Conservation (phyloP, 2,329 filamentous ascomycete genomes). For the Hypoxylon sp. region DNA sequence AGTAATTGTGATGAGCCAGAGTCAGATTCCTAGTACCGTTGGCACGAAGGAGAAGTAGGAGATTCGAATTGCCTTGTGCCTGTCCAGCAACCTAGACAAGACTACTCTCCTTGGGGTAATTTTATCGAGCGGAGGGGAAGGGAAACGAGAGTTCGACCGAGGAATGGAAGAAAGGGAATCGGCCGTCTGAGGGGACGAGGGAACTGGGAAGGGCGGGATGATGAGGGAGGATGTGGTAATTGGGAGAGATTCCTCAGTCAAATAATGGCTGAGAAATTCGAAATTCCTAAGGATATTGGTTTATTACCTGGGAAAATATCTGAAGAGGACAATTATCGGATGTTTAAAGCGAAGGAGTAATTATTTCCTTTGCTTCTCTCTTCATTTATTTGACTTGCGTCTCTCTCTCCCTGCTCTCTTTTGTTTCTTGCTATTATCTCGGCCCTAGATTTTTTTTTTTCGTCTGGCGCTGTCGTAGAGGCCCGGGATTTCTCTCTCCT, state of each 20-base stretch:
- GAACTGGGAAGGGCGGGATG: conserved; percentile 43
- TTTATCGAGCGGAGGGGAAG: conserved; percentile 37
- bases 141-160: conserved; percentile 47
- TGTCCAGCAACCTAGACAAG: conserved; percentile 45
- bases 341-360: conserved; percentile 49
- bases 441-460: conserved; percentile 43
- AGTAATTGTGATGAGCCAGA: conserved; percentile 54
- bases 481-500: conserved; percentile 53
- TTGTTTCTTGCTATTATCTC: conserved; percentile 46
- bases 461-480: conserved; percentile 47
- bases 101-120: conserved; percentile 47
- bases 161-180: conserved; percentile 49
- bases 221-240: conserved; percentile 50
- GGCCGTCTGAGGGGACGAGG: conserved; percentile 29
- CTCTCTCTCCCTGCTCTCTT: conserved; percentile 31
- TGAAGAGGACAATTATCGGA: conserved; percentile 47
- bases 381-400: conserved; percentile 49
- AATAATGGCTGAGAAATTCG: conserved; percentile 54
- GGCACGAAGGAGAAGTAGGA: conserved; percentile 50
- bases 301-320: conserved; percentile 47
- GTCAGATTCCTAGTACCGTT: conserved; percentile 56
- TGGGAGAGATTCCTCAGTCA: conserved; percentile 51
- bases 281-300: conserved; percentile 52
- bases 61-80: conserved; percentile 47
- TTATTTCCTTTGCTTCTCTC: conserved; percentile 47